Evolutionary conservation across 495 filamentous ascomycete genomes (phyloP).

Genomic region (Penicillium cosmopolitanum): DNA sequence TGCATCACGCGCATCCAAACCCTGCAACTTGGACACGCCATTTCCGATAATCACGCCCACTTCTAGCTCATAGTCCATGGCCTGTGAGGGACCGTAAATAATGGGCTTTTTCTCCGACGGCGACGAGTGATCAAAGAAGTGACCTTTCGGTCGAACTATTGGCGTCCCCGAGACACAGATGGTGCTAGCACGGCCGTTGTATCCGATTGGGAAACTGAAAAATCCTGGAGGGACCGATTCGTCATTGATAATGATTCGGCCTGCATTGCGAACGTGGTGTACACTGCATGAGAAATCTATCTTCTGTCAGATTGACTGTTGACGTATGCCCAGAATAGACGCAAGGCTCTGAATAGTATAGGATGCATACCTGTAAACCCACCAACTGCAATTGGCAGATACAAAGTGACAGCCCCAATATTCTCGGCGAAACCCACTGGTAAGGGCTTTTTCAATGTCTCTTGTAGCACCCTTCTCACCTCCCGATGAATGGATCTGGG

Average conservation of each 20-base stretch:
- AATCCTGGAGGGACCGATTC: conserved; percentile 40
- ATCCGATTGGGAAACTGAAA: conserved; percentile 51
- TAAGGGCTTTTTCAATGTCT: conserved; percentile 49
- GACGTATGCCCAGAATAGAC: not conserved
- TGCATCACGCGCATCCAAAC: conserved; percentile 51
- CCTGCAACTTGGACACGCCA: conserved; percentile 17
- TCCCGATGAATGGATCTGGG: conserved; percentile 63
- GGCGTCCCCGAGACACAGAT: conserved; percentile 72
- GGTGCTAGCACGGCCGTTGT: conserved; percentile 74
- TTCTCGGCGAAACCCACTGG: conserved; percentile 49
- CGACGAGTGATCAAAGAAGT: conserved; percentile 56
- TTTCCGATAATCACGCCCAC: conserved; percentile 74
- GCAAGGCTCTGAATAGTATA: not conserved
- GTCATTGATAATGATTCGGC: conserved; percentile 35
- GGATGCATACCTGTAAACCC: conserved; percentile 61
- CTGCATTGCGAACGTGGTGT: conserved; percentile 36
- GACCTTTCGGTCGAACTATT: conserved; percentile 71
- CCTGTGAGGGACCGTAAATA: conserved; percentile 57
- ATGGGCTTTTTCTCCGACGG: conserved; percentile 28
- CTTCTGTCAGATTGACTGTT: conserved; percentile 3
- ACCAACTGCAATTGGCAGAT: conserved; percentile 76
- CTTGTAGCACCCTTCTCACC: conserved; percentile 52
- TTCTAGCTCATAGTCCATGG: conserved; percentile 83
- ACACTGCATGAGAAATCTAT: conserved; percentile 74
- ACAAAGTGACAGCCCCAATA: conserved; percentile 61